phyloP scores from a whole-genome alignment of 805 yeast genomes.

The Tetrapisispora namnaoensis region DNA sequence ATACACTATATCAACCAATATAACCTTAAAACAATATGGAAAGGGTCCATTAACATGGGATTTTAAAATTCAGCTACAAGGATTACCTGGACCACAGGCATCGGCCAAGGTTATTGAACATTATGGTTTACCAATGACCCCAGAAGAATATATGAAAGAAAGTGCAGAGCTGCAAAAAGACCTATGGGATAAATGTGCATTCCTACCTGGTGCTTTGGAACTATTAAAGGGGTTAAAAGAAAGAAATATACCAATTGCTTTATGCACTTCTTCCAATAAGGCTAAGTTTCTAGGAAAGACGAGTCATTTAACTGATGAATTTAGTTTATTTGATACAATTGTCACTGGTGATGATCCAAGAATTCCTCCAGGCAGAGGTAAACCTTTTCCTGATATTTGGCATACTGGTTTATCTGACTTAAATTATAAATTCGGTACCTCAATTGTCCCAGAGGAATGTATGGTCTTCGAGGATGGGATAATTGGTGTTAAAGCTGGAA shows the following conservation, averaged over 20 bases:
- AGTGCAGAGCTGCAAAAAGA: slow-evolving; percentile 41
- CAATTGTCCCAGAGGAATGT: slow-evolving; percentile 65
- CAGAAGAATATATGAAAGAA: slow-evolving; percentile 48
- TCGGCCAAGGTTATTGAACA: slow-evolving; percentile 54
- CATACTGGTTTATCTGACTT: slow-evolving; percentile 62
- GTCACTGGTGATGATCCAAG: slow-evolving; percentile 86
- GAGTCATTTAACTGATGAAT: slow-evolving; percentile 51
- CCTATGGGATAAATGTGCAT: slow-evolving; percentile 54
- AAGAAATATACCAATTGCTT: slow-evolving; percentile 63
- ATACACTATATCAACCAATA: slow-evolving; percentile 71
- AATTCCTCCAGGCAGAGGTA: slow-evolving; percentile 78
- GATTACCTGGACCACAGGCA: slow-evolving; percentile 79
- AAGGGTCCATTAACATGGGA: slow-evolving; percentile 87
- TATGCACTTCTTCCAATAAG: slow-evolving; percentile 76
- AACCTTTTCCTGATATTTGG: slow-evolving; percentile 94
- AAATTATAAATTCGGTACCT: slow-evolving; percentile 41
- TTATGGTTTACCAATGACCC: slow-evolving; percentile 56
- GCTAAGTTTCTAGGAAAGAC: slow-evolving; percentile 65
- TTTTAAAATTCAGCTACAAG: slow-evolving; percentile 77
- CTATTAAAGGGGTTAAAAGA: slow-evolving; percentile 45
- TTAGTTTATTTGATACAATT: slow-evolving; percentile 56
- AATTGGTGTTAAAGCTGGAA: slow-evolving; percentile 82
- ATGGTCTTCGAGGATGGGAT: slow-evolving; percentile 91
- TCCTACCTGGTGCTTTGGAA: slow-evolving; percentile 80
- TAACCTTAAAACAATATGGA: slow-evolving; percentile 53